A percentile compares a stretch with the other conserved stretches of the same genome.
phyloP scores from a whole-genome alignment of 1,139 yeast genomes.

The Yamadazyma songkhlaensis region DNA sequence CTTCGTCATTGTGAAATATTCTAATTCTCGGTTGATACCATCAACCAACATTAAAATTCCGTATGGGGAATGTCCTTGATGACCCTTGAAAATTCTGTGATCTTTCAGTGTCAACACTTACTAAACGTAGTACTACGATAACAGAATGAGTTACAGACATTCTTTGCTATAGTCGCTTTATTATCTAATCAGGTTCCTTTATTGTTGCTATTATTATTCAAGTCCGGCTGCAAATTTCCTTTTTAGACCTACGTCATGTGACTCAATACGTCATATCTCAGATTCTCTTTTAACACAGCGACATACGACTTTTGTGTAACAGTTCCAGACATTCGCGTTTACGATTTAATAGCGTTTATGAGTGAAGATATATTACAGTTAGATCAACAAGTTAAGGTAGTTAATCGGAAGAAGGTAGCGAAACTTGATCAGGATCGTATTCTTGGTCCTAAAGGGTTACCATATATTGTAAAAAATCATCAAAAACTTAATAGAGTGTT shows the following conservation, averaged over 20 bases:
- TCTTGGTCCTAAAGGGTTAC: constrained; percentile 46
- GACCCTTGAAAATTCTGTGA: too few species aligned
- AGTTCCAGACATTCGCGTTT: constrained; percentile 2
- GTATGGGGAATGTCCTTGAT: too few species aligned
- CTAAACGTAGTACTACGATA: too few species aligned
- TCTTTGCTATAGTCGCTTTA: too few species aligned
- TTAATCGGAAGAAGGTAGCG: constrained; percentile 31
- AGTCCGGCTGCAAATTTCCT: too few species aligned
- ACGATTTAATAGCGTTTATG: constrained; percentile 1
- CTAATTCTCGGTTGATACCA: too few species aligned
- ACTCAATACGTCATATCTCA: background rate
- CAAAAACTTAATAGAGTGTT: constrained; percentile 29
- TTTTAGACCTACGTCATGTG: background rate
- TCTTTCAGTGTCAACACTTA: too few species aligned
- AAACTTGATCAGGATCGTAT: constrained; percentile 51
- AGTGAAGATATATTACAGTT: constrained; percentile 36
- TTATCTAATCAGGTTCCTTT: too few species aligned
- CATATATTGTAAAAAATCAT: constrained; percentile 41
- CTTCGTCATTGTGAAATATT: too few species aligned
- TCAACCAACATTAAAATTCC: too few species aligned
- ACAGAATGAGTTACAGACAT: too few species aligned
- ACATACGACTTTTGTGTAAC: background rate
- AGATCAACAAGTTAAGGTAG: constrained; percentile 38
- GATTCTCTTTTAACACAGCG: background rate
- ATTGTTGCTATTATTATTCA: too few species aligned